Percentiles rank a stretch among this genome's conserved stretches.
These are phyloP conservation scores for Xylariaceae sp. DNA, from an alignment of 2,329 filamentous ascomycete species.

Conservation along the genomic window DNA sequence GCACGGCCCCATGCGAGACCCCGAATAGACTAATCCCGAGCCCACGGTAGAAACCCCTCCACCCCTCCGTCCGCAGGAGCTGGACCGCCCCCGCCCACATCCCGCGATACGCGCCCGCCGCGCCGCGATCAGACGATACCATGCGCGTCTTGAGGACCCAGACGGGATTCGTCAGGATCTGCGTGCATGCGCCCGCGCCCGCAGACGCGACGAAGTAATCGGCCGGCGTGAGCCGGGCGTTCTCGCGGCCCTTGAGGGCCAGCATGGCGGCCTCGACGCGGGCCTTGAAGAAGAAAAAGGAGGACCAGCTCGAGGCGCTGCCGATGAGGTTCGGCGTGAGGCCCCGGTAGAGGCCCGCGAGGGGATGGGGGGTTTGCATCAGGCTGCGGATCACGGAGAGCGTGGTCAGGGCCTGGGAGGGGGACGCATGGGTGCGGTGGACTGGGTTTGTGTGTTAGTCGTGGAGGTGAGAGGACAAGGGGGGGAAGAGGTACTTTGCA, in stretches of 20 bases:
- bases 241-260: conserved; percentile 26
- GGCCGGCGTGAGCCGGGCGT: conserved; percentile 44
- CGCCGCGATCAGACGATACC: conserved; percentile 73
- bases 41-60: conserved; percentile 80
- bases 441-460: conserved; percentile 33
- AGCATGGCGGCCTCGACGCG: conserved; percentile 46
- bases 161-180: conserved; percentile 84
- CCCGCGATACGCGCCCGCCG: conserved; percentile 73
- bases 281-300: conserved; percentile 80
- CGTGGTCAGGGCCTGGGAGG: conserved; percentile 41
- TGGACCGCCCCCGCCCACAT: conserved; percentile 65
- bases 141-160: conserved; percentile 99
- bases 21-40: conserved; percentile 77
- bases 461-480: neutral
- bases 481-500: conserved; percentile 62
- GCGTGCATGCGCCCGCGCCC: conserved; percentile 65
- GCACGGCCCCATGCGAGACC: conserved; percentile 86
- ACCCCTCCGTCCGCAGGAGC: conserved; percentile 66
- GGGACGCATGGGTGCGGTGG: conserved; percentile 42
- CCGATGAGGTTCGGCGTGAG: conserved; percentile 86
- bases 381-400: conserved; percentile 49
- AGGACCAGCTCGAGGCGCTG: conserved; percentile 83
- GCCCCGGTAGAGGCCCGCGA: conserved; percentile 78
- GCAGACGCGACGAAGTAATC: conserved; percentile 81
- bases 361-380: conserved; percentile 46